Evolutionary conservation across 768 basidiomycete genomes (phyloP), one percentile per base, ranked within the genome.

Genomic region (Leccinum subtestaceum): DNA sequence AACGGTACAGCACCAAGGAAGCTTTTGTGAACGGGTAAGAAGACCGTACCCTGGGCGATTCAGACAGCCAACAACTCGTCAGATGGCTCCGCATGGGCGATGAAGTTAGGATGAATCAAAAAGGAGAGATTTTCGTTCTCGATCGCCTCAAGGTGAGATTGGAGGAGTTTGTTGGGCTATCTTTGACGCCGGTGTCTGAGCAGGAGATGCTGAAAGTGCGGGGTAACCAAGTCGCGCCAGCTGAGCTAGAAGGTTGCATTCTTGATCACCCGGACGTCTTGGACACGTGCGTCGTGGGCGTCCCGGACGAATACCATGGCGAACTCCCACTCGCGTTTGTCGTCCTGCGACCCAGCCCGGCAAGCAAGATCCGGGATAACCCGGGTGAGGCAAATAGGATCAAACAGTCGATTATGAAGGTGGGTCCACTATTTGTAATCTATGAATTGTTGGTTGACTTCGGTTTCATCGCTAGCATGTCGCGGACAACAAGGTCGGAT

Each of bases 271-370:
- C 80, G 10, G 83, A 84, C 59, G 86, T 91, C 11, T 74, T 71
- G 4, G 87, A 87, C 65, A 77, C 77, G 1, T 86, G 87, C 63
- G 84, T 88, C 8, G 85, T 91, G 7, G 82, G 87, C 5, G 67
- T 89, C 19, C 79, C 79, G 1, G 87, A 92, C 64, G 89, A 91
- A 23, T 90, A 87, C 67, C 87, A 81, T 58, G 89, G 90, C 17
- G 89, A 93, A 68, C 63, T 89, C 11, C 89, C 91, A 0, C 65
- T 88, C 55, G 89, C 90, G 8, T 91, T 82, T 68, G 75, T 91
- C 23, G 86, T 86, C 3, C 78, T 84, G 17, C 73, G 74, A 49
- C 64, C 70, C 4, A 75, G 76, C 13, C 73, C 77, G 4, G 74
- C 76, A 10, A 68, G 69, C 38, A 74, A 78, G 48, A 72, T 75